A percentile compares a stretch with the other conserved stretches of the same genome.
Evolutionary conservation across 2,329 filamentous ascomycete species (phyloP).

Genomic region (Raffaelea deltoideospora): DNA sequence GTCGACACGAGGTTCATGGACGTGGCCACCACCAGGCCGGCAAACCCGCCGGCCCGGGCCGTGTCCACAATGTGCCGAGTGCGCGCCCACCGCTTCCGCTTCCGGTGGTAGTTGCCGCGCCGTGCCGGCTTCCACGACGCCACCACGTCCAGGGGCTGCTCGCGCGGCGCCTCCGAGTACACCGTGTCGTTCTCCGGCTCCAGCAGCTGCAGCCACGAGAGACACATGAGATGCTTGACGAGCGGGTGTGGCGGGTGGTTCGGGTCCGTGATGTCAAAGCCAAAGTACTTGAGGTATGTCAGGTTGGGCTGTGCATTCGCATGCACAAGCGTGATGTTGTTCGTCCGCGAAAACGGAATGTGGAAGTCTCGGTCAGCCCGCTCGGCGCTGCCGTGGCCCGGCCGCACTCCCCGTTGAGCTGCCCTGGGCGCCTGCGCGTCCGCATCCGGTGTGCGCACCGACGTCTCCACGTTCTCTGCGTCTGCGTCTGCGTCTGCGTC

Average conservation of each 20-base stretch:
- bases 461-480: neutral
- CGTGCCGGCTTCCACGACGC: conserved; percentile 65
- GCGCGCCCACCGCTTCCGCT: conserved; percentile 68
- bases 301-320: conserved; percentile 77
- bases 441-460: neutral
- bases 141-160: conserved; percentile 44
- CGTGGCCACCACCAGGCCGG: conserved; percentile 69
- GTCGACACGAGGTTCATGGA: conserved; percentile 69
- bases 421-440: neutral
- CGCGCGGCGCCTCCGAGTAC: conserved; percentile 51
- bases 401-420: neutral
- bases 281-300: conserved; percentile 75
- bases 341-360: conserved; percentile 52
- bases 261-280: conserved; percentile 58
- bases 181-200: conserved; percentile 59
- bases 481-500: neutral
- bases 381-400: conserved; percentile 8
- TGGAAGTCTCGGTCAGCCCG: conserved; percentile 32
- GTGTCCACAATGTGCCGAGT: conserved; percentile 59
- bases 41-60: conserved; percentile 60
- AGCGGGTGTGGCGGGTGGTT: conserved; percentile 61
- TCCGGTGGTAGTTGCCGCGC: conserved; percentile 74
- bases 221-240: conserved; percentile 60
- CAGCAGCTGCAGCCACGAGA: conserved; percentile 87
- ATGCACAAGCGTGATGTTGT: conserved; percentile 70